A percentile compares a stretch with the other conserved stretches of the same genome.
These are phyloP conservation scores for Talaromyces nanjingensis DNA, from an alignment of 495 filamentous ascomycete genomes.

Conservation along the genomic window DNA sequence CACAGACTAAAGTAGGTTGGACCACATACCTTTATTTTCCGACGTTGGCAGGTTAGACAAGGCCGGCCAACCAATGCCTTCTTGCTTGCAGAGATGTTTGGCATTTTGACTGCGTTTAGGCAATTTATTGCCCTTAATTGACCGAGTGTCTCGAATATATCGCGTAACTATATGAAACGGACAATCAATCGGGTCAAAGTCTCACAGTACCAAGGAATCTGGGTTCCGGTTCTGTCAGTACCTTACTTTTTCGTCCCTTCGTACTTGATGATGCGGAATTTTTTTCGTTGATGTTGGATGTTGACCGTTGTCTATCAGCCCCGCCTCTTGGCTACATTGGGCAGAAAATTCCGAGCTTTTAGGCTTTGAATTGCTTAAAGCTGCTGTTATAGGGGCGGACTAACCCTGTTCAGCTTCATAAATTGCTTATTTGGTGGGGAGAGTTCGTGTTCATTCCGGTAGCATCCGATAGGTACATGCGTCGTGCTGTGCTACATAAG, in stretches of 20 bases:
- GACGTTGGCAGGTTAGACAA: conserved; percentile 20
- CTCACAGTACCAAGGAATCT: not conserved
- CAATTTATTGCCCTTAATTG: not conserved
- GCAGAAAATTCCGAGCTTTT: not conserved
- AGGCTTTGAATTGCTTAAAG: not conserved
- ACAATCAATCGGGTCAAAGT: not conserved
- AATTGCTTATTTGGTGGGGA: not conserved
- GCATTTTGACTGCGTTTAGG: not conserved
- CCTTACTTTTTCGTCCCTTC: not conserved
- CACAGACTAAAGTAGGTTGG: not conserved
- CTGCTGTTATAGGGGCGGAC: not conserved
- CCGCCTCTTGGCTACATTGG: not conserved
- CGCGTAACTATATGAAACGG: not conserved
- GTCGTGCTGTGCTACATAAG: not conserved
- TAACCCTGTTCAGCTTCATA: not conserved
- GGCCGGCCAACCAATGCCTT: conserved; percentile 6
- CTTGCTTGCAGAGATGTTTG: conserved; percentile 5
- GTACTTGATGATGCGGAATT: not conserved
- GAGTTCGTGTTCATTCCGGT: not conserved
- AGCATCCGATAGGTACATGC: not conserved
- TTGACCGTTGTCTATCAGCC: not conserved
- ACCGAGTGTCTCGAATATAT: not conserved
- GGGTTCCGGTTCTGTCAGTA: not conserved
- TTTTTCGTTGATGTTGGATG: not conserved
- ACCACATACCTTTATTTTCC: conserved; percentile 21